Evolutionary conservation across 257 asterid species (phyloP), one percentile per base, ranked within the genome.

Genomic region (Anisodus tanguticus): DNA sequence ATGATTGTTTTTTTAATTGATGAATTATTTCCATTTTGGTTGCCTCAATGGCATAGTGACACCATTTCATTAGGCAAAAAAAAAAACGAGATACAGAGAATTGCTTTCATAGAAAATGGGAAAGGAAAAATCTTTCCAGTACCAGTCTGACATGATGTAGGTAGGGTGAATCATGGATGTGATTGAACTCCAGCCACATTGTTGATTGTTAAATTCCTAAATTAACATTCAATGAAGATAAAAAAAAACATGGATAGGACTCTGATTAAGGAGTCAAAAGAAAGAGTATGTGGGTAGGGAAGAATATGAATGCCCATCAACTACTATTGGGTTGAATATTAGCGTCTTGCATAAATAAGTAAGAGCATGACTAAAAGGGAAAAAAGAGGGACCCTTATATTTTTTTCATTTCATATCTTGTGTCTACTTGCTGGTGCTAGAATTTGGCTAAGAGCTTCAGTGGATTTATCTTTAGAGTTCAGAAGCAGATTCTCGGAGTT

Each of bases 361-460:
- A 72, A 72, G n/a, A 72, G 80, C 41, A 10, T 45, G 3, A 45
- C 12, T 9, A 4, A 16, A 72, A 19, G 58, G 59, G 59, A 9
- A n/a, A 45, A 71, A n/a, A 10, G 31, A 6, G 8, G 58, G 71
- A 43, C 37, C 80, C n/a, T 72, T 45, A 22, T 22, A 26, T 8
- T 72, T 72, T 6, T 51, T 71, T 71, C 35, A 16, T 72, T 45
- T 72, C 60, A 11, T 72, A 47, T 72, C 16, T 63, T 22, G 3
- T 63, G 41, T 63, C 3, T 63, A 26, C 10, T 63, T 63, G 2
- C 60, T 72, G 80, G 80, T 19, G 59, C 4, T 49, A 45, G 45
- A 74, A 49, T 74, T 74, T 49, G 62, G 81, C 62, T 22, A 6
- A 74, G 81, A 74, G 81, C 81, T 74, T 49, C 62, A 49, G 41